These are phyloP conservation scores for Manihot esculenta DNA, from an alignment of 441 rosid species.

Conservation along the genomic window DNA sequence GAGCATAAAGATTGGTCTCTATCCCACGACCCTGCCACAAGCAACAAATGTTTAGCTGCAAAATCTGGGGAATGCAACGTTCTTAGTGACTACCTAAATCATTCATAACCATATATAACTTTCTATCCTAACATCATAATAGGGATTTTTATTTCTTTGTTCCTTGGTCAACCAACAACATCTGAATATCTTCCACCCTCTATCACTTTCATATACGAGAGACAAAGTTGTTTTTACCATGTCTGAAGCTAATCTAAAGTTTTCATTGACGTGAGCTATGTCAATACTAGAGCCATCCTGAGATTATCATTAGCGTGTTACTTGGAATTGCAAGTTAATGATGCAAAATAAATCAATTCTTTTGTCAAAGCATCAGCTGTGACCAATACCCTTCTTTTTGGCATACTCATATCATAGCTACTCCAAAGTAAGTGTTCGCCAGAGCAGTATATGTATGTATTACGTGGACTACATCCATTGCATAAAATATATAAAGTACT, in stretches of 20 bases:
- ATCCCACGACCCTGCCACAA: conserved; percentile 89
- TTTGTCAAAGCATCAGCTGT: too few species aligned
- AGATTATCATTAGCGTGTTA: background rate
- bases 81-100: background rate
- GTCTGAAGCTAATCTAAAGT: background rate
- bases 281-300: background rate
- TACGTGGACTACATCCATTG: too few species aligned
- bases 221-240: background rate
- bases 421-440: too few species aligned
- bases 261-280: background rate
- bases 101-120: background rate
- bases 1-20: conserved; percentile 97
- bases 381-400: too few species aligned
- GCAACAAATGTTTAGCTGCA: conserved; percentile 8
- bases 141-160: background rate
- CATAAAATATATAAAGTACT: background rate
- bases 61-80: background rate
- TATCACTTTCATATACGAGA: background rate
- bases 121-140: background rate
- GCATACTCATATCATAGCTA: too few species aligned
- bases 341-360: too few species aligned
- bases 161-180: background rate
- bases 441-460: too few species aligned
- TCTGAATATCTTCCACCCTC: background rate
- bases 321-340: background rate